Base-by-base conservation (phyloP, 306 rosid genomes). In the Pyrus betulifolia region DNA sequence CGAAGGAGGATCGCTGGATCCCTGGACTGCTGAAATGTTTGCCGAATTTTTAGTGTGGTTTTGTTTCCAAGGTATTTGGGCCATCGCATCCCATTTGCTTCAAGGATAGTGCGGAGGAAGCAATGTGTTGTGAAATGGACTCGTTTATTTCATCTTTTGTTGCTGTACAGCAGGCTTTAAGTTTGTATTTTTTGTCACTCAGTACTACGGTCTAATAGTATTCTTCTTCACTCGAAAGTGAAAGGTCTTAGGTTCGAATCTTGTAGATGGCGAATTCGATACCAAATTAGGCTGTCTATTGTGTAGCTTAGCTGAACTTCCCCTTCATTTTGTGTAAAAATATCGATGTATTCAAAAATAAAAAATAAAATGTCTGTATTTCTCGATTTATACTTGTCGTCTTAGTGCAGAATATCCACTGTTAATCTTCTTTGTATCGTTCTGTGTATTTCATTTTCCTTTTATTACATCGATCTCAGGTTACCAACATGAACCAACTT, bases 141-240 rank as follows among this genome's bases (percentile, higher is more conserved):
- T 58, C 63, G 8, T 58, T 58, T 10, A 57, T 11, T 22, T 22
- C 27, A 10, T 57, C 14, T n/a, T 58, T 58, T 58, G 62, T 58
- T 58, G 28, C 62, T 58, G 23, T 23, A 11, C 0, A 49, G 15
- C 23, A 58, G 62, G 11, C 62, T 57, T 6, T 10, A 58, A 22
- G 63, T 52, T 11, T 6, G 18, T 40, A 35, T 33, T 33, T 33
- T 1, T 31, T 6, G 1, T 1, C 35, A 31, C 35, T 4, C 6
- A 31, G 6, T 31, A 4, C 5, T 33, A 33, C 38, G 7, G 38
- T 33, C 7, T 33, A 1, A 0, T 33, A 1, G 38, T 33, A 33
- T 33, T 33, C 0, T 0, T 5, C 0, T 5, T 33, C 38, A 33
- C 7, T 5, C 38, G 0, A 1, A 33, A 5, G 1, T 1, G 7